Conservation (phyloP, 257 asterid genomes). For the Buddleja alternifolia region DNA sequence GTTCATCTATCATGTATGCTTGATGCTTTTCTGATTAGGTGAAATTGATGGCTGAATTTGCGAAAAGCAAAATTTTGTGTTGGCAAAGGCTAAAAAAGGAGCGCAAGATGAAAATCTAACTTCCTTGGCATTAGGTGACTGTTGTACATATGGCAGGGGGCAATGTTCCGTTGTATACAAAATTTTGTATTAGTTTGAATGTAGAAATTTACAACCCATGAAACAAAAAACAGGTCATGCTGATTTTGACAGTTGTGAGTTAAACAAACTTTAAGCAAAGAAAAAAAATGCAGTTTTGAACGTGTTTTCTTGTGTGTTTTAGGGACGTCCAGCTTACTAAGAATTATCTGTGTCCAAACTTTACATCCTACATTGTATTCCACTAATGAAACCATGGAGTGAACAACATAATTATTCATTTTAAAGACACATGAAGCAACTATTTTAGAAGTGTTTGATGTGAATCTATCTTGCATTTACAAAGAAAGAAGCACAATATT, state of each 20-base stretch:
- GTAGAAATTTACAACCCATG: neutral
- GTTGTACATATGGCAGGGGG: neutral
- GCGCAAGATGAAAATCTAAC: neutral
- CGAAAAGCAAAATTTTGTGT: conserved; percentile 1
- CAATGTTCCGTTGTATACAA: neutral
- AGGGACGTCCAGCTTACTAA: conserved; percentile 19
- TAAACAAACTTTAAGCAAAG: neutral
- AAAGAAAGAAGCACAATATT: neutral
- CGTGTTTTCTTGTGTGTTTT: neutral
- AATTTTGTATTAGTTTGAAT: conserved; percentile 6
- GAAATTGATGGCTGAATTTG: conserved; percentile 12
- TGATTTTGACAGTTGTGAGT: neutral
- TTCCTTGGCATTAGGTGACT: conserved; percentile 8
- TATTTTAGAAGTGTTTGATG: neutral
- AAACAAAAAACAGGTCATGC: conserved; percentile 12
- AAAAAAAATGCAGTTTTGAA: neutral
- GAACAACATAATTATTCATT: neutral
- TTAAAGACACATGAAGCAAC: neutral
- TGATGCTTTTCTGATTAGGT: conserved; percentile 19
- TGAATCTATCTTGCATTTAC: conserved; percentile 20
- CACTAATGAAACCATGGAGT: neutral
- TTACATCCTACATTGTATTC: neutral
- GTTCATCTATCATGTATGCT: conserved; percentile 16
- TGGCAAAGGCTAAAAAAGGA: conserved; percentile 16
- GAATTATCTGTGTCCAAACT: conserved; percentile 5